Base-by-base conservation (phyloP, 2,329 filamentous ascomycete species). In the Byssoonygena ceratinophila region DNA sequence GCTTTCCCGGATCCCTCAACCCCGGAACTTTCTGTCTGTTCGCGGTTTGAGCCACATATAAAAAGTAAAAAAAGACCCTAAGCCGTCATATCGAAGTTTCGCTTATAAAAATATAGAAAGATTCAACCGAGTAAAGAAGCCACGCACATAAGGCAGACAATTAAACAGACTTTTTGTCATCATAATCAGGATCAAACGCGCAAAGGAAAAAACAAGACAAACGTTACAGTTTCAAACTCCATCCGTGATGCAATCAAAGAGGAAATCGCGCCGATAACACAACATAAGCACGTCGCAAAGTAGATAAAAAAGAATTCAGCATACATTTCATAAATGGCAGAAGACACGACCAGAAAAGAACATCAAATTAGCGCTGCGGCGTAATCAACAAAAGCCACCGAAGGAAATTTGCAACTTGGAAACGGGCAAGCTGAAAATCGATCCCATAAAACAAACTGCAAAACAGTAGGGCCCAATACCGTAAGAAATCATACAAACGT, bases 291-390 rank as follows among this genome's bases (percentile, higher is more conserved):
- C 20, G 18, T n/a, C 20, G 23, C 12, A 43, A 32, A 32, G 27
- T 31, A 43, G 31, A 34, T 34, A 9, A 39, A 27, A 51, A 23
- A 48, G 22, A 32, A 20, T 45, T 29, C 39, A 18, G 31, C 29
- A 27, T 51, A 51, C 40, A 36, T 51, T 32, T 36, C 29, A 25
- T 36, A 51, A 45, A 51, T 51, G 7, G 29, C 49, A 45, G 18
- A 18, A 44, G 23, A 16, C 12, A 34, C 2, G 12, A 43, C 3
- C 9, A n/a, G 5, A 6, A 45, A 7, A 27, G 31, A 27, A 27
- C 29, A 25, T 1, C 20, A 29, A 27, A 41, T 32, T 6, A 37
- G 49, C 27, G 29, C 12, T 18, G 5, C 29, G 43, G 32, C 40
- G n/a, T 12, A 31, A 31, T 41, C 39, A 14, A 12, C 39, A 25